Percentiles rank a stretch among this genome's conserved stretches.
Evolutionary conservation across 2,329 filamentous ascomycete species (phyloP).

Genomic region (Pestalotiopsis sp.): DNA sequence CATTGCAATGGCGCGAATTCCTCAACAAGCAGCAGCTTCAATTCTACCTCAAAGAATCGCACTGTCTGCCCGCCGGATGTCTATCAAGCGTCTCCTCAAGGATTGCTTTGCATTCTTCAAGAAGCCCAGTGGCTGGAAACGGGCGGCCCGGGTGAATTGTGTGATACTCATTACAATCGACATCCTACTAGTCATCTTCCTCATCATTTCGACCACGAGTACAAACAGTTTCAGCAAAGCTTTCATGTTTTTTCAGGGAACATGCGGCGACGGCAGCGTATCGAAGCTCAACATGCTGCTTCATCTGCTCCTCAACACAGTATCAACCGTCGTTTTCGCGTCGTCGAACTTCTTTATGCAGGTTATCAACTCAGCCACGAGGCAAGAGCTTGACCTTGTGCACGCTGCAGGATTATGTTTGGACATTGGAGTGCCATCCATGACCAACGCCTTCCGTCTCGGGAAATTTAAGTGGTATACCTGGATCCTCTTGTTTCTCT

Average conservation of each 20-base stretch:
- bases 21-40: too few species aligned
- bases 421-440: conserved; percentile 42
- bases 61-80: too few species aligned
- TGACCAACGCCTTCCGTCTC: conserved; percentile 32
- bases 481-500: background rate
- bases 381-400: conserved; percentile 35
- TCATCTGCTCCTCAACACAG: conserved; percentile 12
- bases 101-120: too few species aligned
- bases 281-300: background rate
- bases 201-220: background rate
- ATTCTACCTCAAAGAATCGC: too few species aligned
- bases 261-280: background rate
- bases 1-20: too few species aligned
- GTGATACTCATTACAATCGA: too few species aligned
- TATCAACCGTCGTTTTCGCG: conserved; percentile 8
- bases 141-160: too few species aligned
- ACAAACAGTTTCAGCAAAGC: background rate
- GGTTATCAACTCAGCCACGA: conserved; percentile 16
- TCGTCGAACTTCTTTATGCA: conserved; percentile 23
- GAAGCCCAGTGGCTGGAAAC: too few species aligned
- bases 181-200: background rate
- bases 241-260: conserved; percentile 5
- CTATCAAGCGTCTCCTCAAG: too few species aligned
- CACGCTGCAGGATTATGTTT: conserved; percentile 42
- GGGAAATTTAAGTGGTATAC: background rate